These are phyloP conservation scores for Rubroshorea leprosula DNA, from an alignment of 345 rosid genomes.

Conservation along the genomic window DNA sequence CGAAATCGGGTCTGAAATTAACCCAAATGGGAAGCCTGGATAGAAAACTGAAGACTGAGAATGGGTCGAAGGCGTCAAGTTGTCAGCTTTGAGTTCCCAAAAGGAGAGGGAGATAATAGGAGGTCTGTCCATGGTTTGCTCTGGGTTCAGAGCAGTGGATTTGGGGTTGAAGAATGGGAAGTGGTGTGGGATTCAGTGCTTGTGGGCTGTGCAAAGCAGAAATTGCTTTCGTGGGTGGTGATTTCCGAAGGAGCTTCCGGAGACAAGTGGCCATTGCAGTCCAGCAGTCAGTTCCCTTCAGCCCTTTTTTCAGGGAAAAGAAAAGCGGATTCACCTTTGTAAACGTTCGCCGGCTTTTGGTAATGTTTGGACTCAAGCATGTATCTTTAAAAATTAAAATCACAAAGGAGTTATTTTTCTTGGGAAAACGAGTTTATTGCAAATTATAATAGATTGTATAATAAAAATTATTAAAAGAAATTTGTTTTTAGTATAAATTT, in stretches of 20 bases:
- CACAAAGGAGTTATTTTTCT: too few species aligned
- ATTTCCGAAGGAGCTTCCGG: background rate
- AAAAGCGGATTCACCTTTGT: background rate
- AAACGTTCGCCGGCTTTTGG: background rate
- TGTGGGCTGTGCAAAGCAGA: background rate
- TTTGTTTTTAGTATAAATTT: too few species aligned
- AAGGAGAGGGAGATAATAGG: background rate
- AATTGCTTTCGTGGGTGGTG: background rate
- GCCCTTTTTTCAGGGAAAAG: background rate
- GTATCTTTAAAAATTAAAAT: too few species aligned
- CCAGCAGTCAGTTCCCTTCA: background rate
- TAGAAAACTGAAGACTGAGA: slow-evolving; percentile 18
- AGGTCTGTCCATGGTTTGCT: background rate
- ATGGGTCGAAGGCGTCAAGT: background rate
- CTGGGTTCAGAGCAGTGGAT: background rate
- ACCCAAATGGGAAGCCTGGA: slow-evolving; percentile 40
- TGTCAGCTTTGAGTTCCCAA: background rate
- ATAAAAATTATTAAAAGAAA: too few species aligned
- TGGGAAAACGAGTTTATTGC: too few species aligned
- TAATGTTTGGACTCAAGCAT: background rate
- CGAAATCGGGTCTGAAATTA: slow-evolving; percentile 17
- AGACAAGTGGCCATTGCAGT: background rate
- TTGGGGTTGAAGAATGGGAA: slow-evolving; percentile 3
- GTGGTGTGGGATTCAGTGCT: background rate
- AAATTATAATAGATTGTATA: too few species aligned